phyloP scores from a whole-genome alignment of 345 rosid species.

The Boechera stricta region DNA sequence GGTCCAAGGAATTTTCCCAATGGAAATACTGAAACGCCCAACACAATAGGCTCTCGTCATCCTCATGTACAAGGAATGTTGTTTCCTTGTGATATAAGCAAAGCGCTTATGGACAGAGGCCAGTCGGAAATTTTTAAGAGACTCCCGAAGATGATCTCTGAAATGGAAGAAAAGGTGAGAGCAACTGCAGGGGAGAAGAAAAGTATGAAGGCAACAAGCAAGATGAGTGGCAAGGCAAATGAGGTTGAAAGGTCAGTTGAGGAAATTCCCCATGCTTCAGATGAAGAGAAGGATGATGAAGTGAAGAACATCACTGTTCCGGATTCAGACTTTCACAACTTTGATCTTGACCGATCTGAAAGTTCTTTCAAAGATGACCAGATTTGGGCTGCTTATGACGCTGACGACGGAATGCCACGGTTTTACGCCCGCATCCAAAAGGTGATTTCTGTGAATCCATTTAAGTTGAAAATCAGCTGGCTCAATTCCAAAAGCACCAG shows the following conservation, averaged over 20 bases:
- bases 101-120: constrained; percentile 62
- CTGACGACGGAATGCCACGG: constrained; percentile 96
- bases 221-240: constrained; percentile 33
- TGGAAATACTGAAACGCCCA: constrained; percentile 45
- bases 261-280: constrained; percentile 31
- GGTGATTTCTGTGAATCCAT: constrained; percentile 77
- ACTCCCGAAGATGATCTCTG: constrained; percentile 54
- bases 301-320: constrained; percentile 69
- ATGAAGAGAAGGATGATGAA: constrained; percentile 35
- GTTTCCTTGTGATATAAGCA: constrained; percentile 54
- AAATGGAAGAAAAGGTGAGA: constrained; percentile 38
- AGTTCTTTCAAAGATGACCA: constrained; percentile 72
- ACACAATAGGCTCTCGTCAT: constrained; percentile 45
- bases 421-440: constrained; percentile 90
- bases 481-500: constrained; percentile 74
- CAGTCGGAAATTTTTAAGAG: constrained; percentile 47
- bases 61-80: constrained; percentile 53
- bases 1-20: constrained; percentile 47
- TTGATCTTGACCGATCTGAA: constrained; percentile 81
- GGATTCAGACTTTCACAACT: constrained; percentile 92
- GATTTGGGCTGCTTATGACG: constrained; percentile 98
- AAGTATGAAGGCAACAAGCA: constrained; percentile 39
- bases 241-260: constrained; percentile 29
- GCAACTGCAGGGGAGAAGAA: constrained; percentile 45
- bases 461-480: constrained; percentile 91